Conservation (phyloP, 2,329 filamentous ascomycete genomes). For the Fusarium miscanthi region DNA sequence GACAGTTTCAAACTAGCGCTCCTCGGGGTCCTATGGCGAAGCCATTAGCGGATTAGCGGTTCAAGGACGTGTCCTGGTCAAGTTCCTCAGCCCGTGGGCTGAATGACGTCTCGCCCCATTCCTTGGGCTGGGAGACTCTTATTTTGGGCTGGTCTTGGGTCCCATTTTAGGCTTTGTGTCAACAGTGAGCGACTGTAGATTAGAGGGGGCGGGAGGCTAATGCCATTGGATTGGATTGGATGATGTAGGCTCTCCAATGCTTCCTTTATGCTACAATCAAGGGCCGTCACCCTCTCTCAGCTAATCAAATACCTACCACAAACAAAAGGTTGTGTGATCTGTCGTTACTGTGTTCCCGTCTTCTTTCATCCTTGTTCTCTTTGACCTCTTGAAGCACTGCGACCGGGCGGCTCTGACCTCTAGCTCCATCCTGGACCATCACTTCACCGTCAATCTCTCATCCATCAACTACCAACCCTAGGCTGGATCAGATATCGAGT, state of each 20-base stretch:
- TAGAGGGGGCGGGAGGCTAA: neutral
- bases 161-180: slow-evolving; percentile 22
- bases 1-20: slow-evolving; percentile 28
- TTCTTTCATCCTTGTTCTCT: slow-evolving; percentile 29
- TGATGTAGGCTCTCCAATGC: neutral
- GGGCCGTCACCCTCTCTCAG: neutral
- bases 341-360: slow-evolving; percentile 12
- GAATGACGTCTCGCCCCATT: slow-evolving; percentile 32
- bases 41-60: slow-evolving; percentile 18
- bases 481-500: slow-evolving; percentile 11
- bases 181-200: slow-evolving; percentile 1
- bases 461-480: slow-evolving; percentile 8
- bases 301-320: slow-evolving; percentile 6
- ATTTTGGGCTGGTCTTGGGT: slow-evolving; percentile 7
- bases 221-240: neutral
- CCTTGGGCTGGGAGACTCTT: slow-evolving; percentile 27
- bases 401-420: slow-evolving; percentile 25
- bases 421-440: slow-evolving; percentile 8
- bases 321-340: slow-evolving; percentile 1
- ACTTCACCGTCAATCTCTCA: slow-evolving; percentile 40
- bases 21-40: slow-evolving; percentile 26
- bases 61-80: slow-evolving; percentile 20
- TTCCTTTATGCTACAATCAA: neutral
- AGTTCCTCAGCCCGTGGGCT: slow-evolving; percentile 22
- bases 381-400: slow-evolving; percentile 17